Evolutionary conservation across 352 stramenopile genomes (phyloP), one percentile per base, ranked within the genome.

Genomic region (Blastocystis sp.): DNA sequence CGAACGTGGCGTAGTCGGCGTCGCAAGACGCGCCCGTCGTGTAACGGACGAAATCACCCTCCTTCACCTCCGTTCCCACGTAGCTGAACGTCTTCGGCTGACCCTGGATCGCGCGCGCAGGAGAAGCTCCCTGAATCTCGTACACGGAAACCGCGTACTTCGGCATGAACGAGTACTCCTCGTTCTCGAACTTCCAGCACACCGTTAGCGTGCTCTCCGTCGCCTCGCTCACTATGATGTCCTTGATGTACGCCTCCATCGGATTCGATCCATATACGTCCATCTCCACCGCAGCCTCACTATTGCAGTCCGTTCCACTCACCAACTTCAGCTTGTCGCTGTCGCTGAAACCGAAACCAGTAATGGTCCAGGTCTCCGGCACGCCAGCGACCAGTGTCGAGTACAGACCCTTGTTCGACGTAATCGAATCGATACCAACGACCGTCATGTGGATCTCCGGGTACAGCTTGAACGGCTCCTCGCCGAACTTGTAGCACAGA

Each of bases 381-480:
- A 72, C 75, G n/a, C 29, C 44, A 1, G 53, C 75, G 18, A 85
- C 51, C 40, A 76, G n/a, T 21, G 63, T 76, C 21, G 63, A 76
- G 44, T 61, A 85, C 16, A 63, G 11, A 24, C 75, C 75, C 63
- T 85, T 85, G 63, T 85, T 85, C n/a, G 57, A 76, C 6, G 29
- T 29, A 21, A 85, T 61, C 29, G 75, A 76, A 18, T 85, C 75
- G 51, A 85, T 85, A 21, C 75, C 75, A 16, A 85, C 63, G 29
- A 85, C 75, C 32, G 75, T 85, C 57, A 76, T 85, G 0, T 34
- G 57, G 36, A 85, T 40, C 3, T 85, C 59, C 7, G 57, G 75
- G 24, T 85, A 85, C 49, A 85, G 29, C 57, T 76, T 76, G 63
- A 75, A 85, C 48, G 75, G 75, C 44, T 85, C 75, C 38, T 85